Conservation (phyloP, 306 rosid species). For the Pyrus pyrifolia region DNA sequence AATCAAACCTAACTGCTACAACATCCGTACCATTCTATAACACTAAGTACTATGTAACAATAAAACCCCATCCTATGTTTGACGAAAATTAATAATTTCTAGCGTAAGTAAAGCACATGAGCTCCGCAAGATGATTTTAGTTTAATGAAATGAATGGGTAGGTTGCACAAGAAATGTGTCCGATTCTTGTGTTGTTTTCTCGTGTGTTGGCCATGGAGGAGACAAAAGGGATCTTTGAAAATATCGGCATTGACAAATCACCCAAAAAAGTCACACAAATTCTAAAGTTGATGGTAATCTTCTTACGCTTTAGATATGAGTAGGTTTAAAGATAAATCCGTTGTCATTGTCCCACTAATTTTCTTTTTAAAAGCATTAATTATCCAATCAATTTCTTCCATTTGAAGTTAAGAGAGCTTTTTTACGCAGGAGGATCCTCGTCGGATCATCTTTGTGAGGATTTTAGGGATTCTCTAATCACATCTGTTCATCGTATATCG, state of each 20-base stretch:
- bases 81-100: background rate
- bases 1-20: no score
- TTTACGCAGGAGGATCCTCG: background rate
- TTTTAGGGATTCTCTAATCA: accelerated
- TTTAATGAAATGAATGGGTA: background rate
- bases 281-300: background rate
- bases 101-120: background rate
- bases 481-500: no score
- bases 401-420: background rate
- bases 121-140: conserved; percentile 14
- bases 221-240: conserved; percentile 16
- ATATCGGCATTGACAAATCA: conserved; percentile 28
- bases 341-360: background rate
- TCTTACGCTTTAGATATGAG: background rate
- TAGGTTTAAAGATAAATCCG: background rate
- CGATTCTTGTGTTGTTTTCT: conserved; percentile 11
- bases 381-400: background rate
- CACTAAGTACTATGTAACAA: no score
- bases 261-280: background rate
- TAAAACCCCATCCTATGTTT: background rate
- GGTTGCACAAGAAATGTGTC: conserved; percentile 20
- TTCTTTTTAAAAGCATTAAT: background rate
- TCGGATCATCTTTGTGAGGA: no score
- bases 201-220: conserved; percentile 28
- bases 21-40: no score